phyloP scores from a whole-genome alignment of 192 early-diverging fungal species.

The Dissophora globulifera region DNA sequence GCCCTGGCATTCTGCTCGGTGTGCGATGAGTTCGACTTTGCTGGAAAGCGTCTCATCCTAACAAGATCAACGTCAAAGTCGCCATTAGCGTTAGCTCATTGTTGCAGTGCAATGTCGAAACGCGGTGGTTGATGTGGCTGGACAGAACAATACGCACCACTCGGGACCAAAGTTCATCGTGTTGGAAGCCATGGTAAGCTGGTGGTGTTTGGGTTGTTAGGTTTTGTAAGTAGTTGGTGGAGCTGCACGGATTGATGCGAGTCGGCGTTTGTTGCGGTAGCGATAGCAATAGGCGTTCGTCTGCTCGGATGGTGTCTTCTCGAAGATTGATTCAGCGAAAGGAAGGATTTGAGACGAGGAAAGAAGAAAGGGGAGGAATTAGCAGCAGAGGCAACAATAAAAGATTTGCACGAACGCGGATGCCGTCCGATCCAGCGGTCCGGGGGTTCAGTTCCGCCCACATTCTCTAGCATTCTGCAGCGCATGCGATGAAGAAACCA shows the following conservation, averaged over 20 bases:
- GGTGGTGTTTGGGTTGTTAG: background rate
- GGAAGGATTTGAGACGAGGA: conserved; percentile 4
- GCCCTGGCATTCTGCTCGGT: conserved; percentile 22
- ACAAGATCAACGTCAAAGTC: no score
- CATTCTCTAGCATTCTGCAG: no score
- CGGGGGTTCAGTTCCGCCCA: no score
- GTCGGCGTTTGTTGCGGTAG: background rate
- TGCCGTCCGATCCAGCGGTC: background rate
- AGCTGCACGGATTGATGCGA: background rate
- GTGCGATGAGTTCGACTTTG: conserved; percentile 24
- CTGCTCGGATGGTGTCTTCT: background rate
- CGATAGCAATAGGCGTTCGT: background rate
- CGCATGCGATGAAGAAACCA: no score
- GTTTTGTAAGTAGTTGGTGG: conserved; percentile 3
- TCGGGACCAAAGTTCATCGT: conserved; percentile 87
- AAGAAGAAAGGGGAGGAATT: background rate
- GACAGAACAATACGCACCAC: conserved; percentile 63
- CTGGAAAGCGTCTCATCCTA: conserved; percentile 52
- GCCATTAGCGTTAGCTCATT: no score
- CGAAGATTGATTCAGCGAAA: conserved; percentile 8
- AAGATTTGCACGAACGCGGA: conserved; percentile 3
- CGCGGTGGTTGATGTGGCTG: no score
- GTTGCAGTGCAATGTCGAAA: no score
- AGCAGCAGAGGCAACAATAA: background rate
- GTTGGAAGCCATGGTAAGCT: conserved; percentile 47